A percentile compares a stretch with the other conserved stretches of the same genome.
These are phyloP conservation scores for Trichosporon coremiiforme DNA, from an alignment of 1,284 basidiomycete genomes.

Conservation along the genomic window DNA sequence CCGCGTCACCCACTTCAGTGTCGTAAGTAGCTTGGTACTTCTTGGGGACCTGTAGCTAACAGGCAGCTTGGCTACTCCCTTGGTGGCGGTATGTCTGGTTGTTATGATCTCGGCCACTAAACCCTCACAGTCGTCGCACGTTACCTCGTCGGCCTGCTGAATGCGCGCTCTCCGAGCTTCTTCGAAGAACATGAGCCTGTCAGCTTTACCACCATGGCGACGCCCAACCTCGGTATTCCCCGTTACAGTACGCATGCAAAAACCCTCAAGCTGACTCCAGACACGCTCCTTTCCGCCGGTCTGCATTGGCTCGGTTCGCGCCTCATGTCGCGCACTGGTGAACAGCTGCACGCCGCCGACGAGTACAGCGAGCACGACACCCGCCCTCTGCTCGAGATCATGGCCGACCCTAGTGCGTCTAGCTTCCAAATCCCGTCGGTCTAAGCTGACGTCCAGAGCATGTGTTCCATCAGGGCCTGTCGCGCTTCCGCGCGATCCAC, in stretches of 20 bases:
- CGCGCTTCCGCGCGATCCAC: conserved; percentile 68
- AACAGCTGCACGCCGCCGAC: conserved; percentile 76
- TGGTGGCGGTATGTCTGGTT: conserved; percentile 47
- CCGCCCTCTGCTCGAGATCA: conserved; percentile 73
- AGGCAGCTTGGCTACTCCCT: conserved; percentile 51
- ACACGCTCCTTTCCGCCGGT: conserved; percentile 64
- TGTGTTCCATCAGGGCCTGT: conserved; percentile 75
- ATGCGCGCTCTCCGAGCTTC: conserved; percentile 50
- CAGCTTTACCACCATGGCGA: conserved; percentile 51
- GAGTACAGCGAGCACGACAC: conserved; percentile 68
- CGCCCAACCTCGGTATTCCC: conserved; percentile 50
- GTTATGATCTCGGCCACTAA: not conserved
- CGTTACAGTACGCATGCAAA: conserved; percentile 42
- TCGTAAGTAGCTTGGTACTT: conserved; percentile 43
- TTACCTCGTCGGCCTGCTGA: conserved; percentile 50
- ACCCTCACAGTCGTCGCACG: conserved; percentile 48
- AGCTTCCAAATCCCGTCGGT: no score
- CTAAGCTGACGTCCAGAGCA: conserved; percentile 59
- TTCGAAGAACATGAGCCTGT: conserved; percentile 45
- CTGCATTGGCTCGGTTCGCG: conserved; percentile 68
- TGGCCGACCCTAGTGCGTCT: conserved; percentile 76
- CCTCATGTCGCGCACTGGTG: conserved; percentile 78
- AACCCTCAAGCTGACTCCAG: conserved; percentile 28
- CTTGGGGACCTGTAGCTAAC: conserved; percentile 24
- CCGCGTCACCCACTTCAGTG: conserved; percentile 44